A percentile compares a stretch with the other conserved stretches of the same genome.
Conservation (phyloP, 495 filamentous ascomycete genomes). For the Penicillium macrosclerotiorum region DNA sequence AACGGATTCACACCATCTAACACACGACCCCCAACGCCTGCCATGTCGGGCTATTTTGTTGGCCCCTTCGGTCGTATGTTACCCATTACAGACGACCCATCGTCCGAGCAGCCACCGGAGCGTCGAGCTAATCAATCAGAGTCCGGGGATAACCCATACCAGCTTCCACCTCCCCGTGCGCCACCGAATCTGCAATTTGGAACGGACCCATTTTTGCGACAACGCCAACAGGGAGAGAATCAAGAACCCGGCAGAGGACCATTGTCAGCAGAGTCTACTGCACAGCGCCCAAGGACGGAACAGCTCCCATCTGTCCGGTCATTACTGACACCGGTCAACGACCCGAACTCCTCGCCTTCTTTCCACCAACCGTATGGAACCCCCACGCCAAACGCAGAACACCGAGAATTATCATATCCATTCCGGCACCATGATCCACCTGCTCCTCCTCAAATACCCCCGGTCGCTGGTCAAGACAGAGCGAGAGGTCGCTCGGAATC, state of each 20-base stretch:
- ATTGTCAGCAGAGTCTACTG: conserved; percentile 12
- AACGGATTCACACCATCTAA: neutral
- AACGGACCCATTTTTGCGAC: conserved; percentile 38
- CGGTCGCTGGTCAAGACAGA: conserved; percentile 19
- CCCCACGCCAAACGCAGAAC: conserved; percentile 17
- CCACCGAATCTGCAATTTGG: conserved; percentile 43
- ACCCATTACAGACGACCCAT: conserved; percentile 31
- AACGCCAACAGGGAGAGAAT: conserved; percentile 31
- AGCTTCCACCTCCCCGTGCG: conserved; percentile 50
- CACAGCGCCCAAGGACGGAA: conserved; percentile 23
- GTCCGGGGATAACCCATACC: conserved; percentile 41
- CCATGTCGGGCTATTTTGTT: conserved; percentile 44
- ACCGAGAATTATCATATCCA: conserved; percentile 18
- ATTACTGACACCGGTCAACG: conserved; percentile 40
- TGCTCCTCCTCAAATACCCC: conserved; percentile 11
- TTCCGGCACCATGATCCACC: conserved; percentile 23
- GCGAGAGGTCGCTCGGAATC: conserved; percentile 21
- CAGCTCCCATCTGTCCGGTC: conserved; percentile 50
- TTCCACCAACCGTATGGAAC: conserved; percentile 26
- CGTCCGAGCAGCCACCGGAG: conserved; percentile 31
- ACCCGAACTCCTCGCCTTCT: conserved; percentile 31
- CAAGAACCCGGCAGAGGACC: conserved; percentile 21
- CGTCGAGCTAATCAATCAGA: conserved; percentile 36
- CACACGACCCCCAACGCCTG: conserved; percentile 8
- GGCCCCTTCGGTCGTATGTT: conserved; percentile 53